Evolutionary conservation across 305 asterid species (phyloP), one percentile per base, ranked within the genome.

Genomic region (Fraxinus angustifolia): DNA sequence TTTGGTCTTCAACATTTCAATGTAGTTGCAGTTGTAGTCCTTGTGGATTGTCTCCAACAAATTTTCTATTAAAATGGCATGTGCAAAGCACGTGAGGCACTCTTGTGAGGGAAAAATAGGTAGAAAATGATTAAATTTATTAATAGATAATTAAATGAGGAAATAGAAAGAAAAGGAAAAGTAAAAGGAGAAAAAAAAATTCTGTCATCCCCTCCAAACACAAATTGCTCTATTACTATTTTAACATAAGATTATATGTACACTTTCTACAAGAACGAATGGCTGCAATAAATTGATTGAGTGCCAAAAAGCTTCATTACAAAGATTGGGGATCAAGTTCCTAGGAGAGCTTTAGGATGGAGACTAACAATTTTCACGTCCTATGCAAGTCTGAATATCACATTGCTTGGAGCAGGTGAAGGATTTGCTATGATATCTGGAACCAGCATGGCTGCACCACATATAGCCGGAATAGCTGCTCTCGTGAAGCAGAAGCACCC

Each of bases 371-470:
- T 70, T 31, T 31, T 70, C 75, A 31, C 17, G 21, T 30, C 38
- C 14, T 33, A 30, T 31, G 75, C 74, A 31, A 30, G 23, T 4
- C 75, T 71, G 45, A 71, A 2, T 70, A 31, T 72, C 50, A n/a
- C n/a, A n/a, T 87, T 80, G 80, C 34, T 80, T 79, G 85, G 84
- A 84, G 56, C 96, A 96, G 99, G 99, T 79, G 99, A 96, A 87
- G 96, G 97, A 65, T 96, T 96, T 81, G 99, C 99, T 2, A 88
- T 96, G 98, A 91, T 96, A 85, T 96, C 99, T 4, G 99, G 99
- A 68, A 96, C 99, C 14, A 96, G 99, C 96, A 96, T 96, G 99
- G 99, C 99, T 65, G 97, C 99, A 2, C 98, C 99, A 16, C 99
- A 96, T 78, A 94, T 96, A 85, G 97, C 99, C 2, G 99, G 99